These are phyloP conservation scores for Mucor saturninus DNA, from an alignment of 371 early-diverging fungal genomes.

Conservation along the genomic window DNA sequence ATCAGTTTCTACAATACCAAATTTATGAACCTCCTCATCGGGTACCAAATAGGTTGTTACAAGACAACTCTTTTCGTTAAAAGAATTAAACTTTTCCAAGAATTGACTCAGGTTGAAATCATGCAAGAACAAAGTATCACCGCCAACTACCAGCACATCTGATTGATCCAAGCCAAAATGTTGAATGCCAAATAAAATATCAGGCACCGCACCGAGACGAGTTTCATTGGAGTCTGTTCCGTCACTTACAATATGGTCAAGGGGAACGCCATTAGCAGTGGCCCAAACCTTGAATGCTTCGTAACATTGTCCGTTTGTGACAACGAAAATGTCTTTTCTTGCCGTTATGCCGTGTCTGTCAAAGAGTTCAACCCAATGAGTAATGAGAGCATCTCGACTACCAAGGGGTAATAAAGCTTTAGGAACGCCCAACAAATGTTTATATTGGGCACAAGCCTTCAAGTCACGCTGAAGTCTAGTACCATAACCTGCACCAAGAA, in stretches of 20 bases:
- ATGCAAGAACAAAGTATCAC: slow-evolving; percentile 61
- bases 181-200: slow-evolving; percentile 55
- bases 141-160: slow-evolving; percentile 62
- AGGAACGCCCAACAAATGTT: slow-evolving; percentile 51
- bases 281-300: slow-evolving; percentile 58
- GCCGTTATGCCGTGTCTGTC: slow-evolving; percentile 25
- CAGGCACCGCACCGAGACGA: slow-evolving; percentile 64
- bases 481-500: slow-evolving; percentile 63
- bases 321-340: slow-evolving; percentile 37
- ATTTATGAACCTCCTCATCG: slow-evolving; percentile 52
- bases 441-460: slow-evolving; percentile 27
- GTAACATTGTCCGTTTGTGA: slow-evolving; percentile 54
- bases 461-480: slow-evolving; percentile 61
- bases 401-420: slow-evolving; percentile 60
- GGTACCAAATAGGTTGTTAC: slow-evolving; percentile 55
- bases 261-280: slow-evolving; percentile 37
- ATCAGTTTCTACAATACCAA: slow-evolving; percentile 60
- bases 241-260: slow-evolving; percentile 56
- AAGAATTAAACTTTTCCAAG: slow-evolving; percentile 16
- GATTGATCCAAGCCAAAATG: slow-evolving; percentile 33
- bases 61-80: slow-evolving; percentile 30
- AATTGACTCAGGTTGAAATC: slow-evolving; percentile 50
- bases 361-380: slow-evolving; percentile 56
- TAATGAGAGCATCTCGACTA: slow-evolving; percentile 52
- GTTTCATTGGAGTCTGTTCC: slow-evolving; percentile 56